Base-by-base conservation (phyloP, 139 green algal genomes). In the Auxenochlorella pyrenoidosa region DNA sequence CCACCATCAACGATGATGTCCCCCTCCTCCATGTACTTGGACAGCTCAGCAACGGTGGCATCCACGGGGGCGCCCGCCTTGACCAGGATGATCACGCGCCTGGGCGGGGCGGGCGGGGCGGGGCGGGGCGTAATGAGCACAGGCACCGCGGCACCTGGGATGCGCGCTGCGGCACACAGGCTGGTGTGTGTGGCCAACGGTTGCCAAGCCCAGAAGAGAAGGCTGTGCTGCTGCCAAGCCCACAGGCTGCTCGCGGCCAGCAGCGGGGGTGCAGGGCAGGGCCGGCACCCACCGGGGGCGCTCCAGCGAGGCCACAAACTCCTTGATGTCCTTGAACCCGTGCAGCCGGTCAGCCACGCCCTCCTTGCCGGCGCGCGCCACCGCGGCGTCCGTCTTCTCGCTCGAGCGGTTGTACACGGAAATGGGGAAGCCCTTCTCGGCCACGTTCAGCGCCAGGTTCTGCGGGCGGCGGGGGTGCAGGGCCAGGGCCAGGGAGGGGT, bases 1-100 rank as follows among this genome's bases (percentile, higher is more conserved):
- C 96, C 96, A 43, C 98, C 98, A 85, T 99, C 98, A 70, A 99
- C 98, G 91, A 99, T 99, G 88, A 98, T 96, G 91, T 99, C 98
- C 5, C 96, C 97, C 4, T 94, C 87, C 92, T 99, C 98, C 92
- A 99, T 90, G 90, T 95, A 94, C 90, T 98, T 76, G 32, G 92
- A 82, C 73, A 99, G 95, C 41, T 88, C 78, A 22, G 96, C 92
- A 32, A 99, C 98, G 19, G 98, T 99, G 65, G 93, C 77, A 87
- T 99, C 98, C 41, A 99, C 98, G 24, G 98, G 96, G 13, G 94
- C 91, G 19, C 98, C 98, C 40, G 98, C 98, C 92, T 99, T 97
- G 24, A 99, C 98, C 36, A 99, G 93, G 86, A 99, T 98, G 86
- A 99, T 98, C 13, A 99, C 95, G 51, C 94, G 93, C 86, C 95